Evolutionary conservation across 495 filamentous ascomycete species (phyloP).

Genomic region (Melanomma pulvis-pyrius): DNA sequence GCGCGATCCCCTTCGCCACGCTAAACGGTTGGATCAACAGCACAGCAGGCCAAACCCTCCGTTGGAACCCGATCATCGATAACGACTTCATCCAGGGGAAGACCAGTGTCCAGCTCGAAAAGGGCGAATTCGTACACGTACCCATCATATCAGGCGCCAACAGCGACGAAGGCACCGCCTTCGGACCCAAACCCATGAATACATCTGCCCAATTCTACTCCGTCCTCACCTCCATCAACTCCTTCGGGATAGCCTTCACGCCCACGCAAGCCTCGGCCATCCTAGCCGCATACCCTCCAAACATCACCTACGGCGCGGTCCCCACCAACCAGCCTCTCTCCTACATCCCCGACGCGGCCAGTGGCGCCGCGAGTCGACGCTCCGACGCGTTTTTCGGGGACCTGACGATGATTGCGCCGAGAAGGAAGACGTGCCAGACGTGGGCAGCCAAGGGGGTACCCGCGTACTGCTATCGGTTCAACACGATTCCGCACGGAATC

Average conservation of each 20-base stretch:
- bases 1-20: slow-evolving; percentile 56
- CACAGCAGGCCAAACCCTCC: slow-evolving; percentile 42
- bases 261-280: slow-evolving; percentile 46
- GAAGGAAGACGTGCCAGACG: slow-evolving; percentile 57
- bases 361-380: slow-evolving; percentile 57
- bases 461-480: slow-evolving; percentile 67
- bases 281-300: slow-evolving; percentile 46
- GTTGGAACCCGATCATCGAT: slow-evolving; percentile 53
- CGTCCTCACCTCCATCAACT: slow-evolving; percentile 37
- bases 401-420: slow-evolving; percentile 57
- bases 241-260: slow-evolving; percentile 22
- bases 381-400: slow-evolving; percentile 59
- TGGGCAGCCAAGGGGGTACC: slow-evolving; percentile 52
- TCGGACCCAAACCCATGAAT: slow-evolving; percentile 53
- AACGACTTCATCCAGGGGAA: slow-evolving; percentile 51
- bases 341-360: slow-evolving; percentile 11
- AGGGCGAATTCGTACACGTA: slow-evolving; percentile 57
- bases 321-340: slow-evolving; percentile 24
- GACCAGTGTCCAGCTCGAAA: slow-evolving; percentile 43
- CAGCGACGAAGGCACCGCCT: slow-evolving; percentile 65
- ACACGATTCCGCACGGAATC: slow-evolving; percentile 51
- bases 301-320: slow-evolving; percentile 37
- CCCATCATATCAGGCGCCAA: slow-evolving; percentile 63
- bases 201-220: slow-evolving; percentile 48
- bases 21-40: slow-evolving; percentile 59